A percentile compares a stretch with the other conserved stretches of the same genome.
Conservation (phyloP, 1,284 basidiomycete genomes). For the Trichosporon inkin region DNA sequence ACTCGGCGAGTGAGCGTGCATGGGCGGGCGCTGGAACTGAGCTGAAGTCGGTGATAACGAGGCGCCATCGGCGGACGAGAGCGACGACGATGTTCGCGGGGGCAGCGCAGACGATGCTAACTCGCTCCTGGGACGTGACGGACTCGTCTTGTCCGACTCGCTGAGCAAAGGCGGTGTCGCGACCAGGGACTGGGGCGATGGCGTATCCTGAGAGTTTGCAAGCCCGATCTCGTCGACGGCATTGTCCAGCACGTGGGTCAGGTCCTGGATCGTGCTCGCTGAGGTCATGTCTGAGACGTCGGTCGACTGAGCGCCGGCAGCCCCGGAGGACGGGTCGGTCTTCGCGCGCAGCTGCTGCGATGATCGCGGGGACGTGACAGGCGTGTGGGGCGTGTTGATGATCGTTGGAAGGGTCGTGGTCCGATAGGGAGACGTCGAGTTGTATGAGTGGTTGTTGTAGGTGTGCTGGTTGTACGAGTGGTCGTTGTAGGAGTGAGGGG, state of each 20-base stretch:
- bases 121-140: constrained; percentile 7
- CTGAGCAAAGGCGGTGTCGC: constrained; percentile 29
- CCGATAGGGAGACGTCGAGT: constrained; percentile 9
- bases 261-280: constrained; percentile 39
- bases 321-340: constrained; percentile 4
- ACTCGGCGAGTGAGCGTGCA: not conserved
- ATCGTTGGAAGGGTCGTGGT: constrained; percentile 36
- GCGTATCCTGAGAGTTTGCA: constrained; percentile 38
- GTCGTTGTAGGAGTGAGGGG: not conserved
- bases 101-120: constrained; percentile 36
- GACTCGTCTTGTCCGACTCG: constrained; percentile 23
- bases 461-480: not conserved
- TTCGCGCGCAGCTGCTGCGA: not conserved
- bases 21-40: not conserved
- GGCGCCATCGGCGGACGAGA: not conserved
- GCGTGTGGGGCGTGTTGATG: constrained; percentile 31
- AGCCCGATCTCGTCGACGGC: constrained; percentile 48
- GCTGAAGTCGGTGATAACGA: constrained; percentile 12
- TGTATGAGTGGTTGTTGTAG: not conserved
- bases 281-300: not conserved
- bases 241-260: constrained; percentile 46
- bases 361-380: constrained; percentile 13
- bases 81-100: constrained; percentile 39
- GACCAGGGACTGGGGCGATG: constrained; percentile 5
- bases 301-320: not conserved